phyloP scores from a whole-genome alignment of 1,284 basidiomycete genomes.

The Tylopilus orsonianus region DNA sequence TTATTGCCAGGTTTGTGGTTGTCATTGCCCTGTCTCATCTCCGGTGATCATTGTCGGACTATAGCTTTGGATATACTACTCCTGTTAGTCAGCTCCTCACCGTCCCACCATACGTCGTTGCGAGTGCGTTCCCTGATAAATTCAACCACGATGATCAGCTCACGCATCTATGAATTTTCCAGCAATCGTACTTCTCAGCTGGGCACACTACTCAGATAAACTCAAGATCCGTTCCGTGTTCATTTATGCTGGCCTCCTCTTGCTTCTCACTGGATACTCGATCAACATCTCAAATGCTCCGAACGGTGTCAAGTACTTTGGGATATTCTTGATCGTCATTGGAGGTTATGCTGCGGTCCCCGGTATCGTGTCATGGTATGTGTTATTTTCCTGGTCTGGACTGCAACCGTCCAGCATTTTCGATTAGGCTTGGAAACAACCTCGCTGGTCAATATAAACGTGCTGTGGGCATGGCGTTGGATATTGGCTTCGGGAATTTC shows the following conservation, averaged over 20 bases:
- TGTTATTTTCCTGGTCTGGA: no score
- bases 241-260: conserved; percentile 51
- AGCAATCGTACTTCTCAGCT: conserved; percentile 55
- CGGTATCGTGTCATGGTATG: conserved; percentile 63
- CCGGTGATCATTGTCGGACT: conserved; percentile 1
- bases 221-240: conserved; percentile 58
- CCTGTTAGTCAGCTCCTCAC: conserved; percentile 66
- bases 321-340: conserved; percentile 60
- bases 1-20: conserved; percentile 51
- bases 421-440: conserved; percentile 51
- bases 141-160: no score
- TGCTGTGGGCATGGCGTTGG: conserved; percentile 44
- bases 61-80: conserved; percentile 55
- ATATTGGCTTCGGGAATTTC: conserved; percentile 47
- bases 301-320: conserved; percentile 60
- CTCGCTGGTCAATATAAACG: conserved; percentile 50
- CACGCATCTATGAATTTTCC: neutral
- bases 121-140: conserved; percentile 41
- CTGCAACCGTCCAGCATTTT: no score
- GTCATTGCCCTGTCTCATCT: neutral
- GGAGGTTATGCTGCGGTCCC: conserved; percentile 64
- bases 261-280: conserved; percentile 58
- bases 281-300: conserved; percentile 56
- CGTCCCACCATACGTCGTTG: conserved; percentile 66
- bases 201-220: conserved; percentile 61